Conservation (phyloP, 2,329 filamentous ascomycete species). For the Fusarium mangiferae region DNA sequence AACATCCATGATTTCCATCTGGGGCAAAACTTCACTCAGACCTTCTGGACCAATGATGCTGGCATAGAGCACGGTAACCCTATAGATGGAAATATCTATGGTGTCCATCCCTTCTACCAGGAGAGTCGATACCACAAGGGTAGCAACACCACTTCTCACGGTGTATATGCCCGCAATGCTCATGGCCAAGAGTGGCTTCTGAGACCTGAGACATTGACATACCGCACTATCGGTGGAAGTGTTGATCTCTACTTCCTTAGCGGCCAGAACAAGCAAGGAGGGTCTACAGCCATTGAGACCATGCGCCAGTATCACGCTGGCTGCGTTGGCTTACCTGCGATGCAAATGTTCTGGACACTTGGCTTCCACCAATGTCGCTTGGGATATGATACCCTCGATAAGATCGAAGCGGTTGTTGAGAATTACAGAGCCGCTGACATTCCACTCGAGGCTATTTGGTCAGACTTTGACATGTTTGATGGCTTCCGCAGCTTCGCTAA, state of each 20-base stretch:
- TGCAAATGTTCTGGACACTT: slow-evolving; percentile 4
- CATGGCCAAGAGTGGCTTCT: background rate
- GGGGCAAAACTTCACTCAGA: background rate
- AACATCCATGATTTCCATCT: background rate
- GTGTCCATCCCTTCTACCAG: background rate
- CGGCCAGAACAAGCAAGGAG: background rate
- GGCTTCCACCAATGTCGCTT: background rate
- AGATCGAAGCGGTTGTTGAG: background rate
- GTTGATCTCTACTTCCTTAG: background rate
- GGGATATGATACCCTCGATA: background rate
- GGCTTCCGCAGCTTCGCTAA: slow-evolving; percentile 12
- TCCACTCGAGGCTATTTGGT: slow-evolving; percentile 8
- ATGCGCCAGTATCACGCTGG: background rate
- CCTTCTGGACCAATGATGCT: background rate
- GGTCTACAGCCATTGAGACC: background rate
- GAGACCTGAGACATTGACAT: background rate
- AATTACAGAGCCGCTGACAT: slow-evolving; percentile 8
- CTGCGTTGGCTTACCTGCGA: background rate
- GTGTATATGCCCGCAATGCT: background rate
- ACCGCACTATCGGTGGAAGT: background rate
- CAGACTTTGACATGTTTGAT: slow-evolving; percentile 18
- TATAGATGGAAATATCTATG: background rate
- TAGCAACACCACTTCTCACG: background rate
- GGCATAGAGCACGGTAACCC: background rate
- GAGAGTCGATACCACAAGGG: background rate